A percentile compares a stretch with the other conserved stretches of the same genome.
Evolutionary conservation across 2,329 filamentous ascomycete species (phyloP).

Genomic region (Diaporthe ilicicola): DNA sequence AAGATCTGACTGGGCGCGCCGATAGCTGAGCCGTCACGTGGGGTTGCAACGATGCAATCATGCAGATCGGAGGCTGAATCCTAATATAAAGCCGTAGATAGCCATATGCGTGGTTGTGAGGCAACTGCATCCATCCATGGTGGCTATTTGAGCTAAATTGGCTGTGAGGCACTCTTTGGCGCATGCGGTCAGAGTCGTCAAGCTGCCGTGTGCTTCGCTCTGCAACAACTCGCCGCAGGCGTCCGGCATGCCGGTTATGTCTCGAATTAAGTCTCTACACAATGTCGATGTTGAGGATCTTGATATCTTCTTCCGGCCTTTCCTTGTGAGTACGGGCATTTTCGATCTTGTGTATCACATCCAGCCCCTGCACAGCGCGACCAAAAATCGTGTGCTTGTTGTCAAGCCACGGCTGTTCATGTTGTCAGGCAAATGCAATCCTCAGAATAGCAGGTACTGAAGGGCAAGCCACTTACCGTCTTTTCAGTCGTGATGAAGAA

Average conservation of each 20-base stretch:
- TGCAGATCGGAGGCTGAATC: conserved; percentile 13
- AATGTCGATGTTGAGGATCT: conserved; percentile 88
- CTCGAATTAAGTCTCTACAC: conserved; percentile 44
- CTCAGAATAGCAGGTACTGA: neutral
- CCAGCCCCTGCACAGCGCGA: conserved; percentile 85
- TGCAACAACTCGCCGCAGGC: neutral
- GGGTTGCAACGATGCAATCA: conserved; percentile 13
- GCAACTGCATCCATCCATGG: neutral
- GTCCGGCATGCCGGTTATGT: neutral
- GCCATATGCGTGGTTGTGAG: neutral
- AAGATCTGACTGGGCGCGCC: conserved; percentile 15
- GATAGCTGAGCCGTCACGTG: conserved; percentile 21
- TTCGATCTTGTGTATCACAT: conserved; percentile 96
- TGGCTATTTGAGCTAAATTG: neutral
- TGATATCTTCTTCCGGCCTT: conserved; percentile 96
- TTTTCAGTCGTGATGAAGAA: conserved; percentile 99
- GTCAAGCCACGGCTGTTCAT: conserved; percentile 82
- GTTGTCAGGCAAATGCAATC: conserved; percentile 38
- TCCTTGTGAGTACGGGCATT: conserved; percentile 87
- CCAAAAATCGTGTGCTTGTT: conserved; percentile 97
- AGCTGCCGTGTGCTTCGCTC: neutral
- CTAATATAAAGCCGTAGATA: neutral
- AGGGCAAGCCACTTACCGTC: conserved; percentile 66
- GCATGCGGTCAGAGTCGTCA: neutral
- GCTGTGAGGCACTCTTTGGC: neutral